Evolutionary conservation across 768 basidiomycete species (phyloP), one percentile per base, ranked within the genome.

Genomic region (Russula dissimulans): DNA sequence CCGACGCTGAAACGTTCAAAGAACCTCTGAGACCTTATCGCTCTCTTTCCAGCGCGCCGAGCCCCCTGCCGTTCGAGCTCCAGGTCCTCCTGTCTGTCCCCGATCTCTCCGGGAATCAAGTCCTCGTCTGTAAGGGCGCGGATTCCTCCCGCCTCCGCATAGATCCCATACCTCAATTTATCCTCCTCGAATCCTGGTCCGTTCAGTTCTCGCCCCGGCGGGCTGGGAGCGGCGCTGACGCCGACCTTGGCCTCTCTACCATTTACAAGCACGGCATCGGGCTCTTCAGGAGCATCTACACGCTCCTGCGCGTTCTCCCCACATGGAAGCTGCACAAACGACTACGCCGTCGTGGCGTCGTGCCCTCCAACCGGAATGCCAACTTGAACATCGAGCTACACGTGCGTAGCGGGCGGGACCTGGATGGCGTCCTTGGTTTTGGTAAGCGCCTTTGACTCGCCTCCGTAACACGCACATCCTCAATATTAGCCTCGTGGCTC

Each of bases 241-340:
- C 71, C 51, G 85, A 86, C 60, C 76, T 86, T 42, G 81, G 84
- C 14, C 81, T 86, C 39, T 79, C 89, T 0, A 87, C 85, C 12
- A 85, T 90, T 56, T 92, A 92, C 79, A 92, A 92, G 71, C 85
- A 91, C 66, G 83, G 86, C 39, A 91, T 92, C 67, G 80, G 87
- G 36, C 78, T 91, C 18, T 92, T 91, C 75, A 80, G 90, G 52
- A 88, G 87, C 68, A 68, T 89, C 6, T 92, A 76, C 76, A 85
- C 83, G 54, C 71, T 91, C 45, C 77, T 91, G 48, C 79, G 88
- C 55, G 77, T 89, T 29, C 78, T 91, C 4, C 90, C 90, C 17
- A 76, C 86, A 0, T 92, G 89, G 88, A 85, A 81, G 70, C 78
- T 86, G 53, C 79, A 79, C 71, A 84, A 80, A 68, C 81, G 82